Conservation (phyloP, 2,329 filamentous ascomycete genomes). For the Phyllosticta ampelicida region DNA sequence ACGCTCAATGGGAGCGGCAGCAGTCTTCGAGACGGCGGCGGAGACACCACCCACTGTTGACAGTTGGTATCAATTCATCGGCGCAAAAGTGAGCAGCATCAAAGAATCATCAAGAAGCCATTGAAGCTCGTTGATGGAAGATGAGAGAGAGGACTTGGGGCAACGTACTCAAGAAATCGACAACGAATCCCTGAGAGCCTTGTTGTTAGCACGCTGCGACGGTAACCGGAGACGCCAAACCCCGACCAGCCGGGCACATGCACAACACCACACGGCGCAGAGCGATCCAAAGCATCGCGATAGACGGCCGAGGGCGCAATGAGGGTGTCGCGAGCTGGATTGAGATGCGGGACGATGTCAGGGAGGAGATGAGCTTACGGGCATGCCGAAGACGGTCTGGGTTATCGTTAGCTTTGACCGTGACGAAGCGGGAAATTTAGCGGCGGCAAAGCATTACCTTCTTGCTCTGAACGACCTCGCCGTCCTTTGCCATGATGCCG, state of each 20-base stretch:
- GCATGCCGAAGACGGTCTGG: conserved; percentile 42
- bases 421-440: not conserved
- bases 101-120: conserved; percentile 12
- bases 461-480: conserved; percentile 39
- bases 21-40: conserved; percentile 99
- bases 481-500: conserved; percentile 32
- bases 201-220: conserved; percentile 13
- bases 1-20: conserved; percentile 99
- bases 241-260: conserved; percentile 16
- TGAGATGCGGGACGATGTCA: conserved; percentile 9
- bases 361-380: conserved; percentile 22
- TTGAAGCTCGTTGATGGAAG: conserved; percentile 15
- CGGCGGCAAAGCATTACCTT: conserved; percentile 21
- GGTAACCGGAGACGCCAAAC: conserved; percentile 15
- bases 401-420: conserved; percentile 3
- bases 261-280: conserved; percentile 10
- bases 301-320: not conserved
- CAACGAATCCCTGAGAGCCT: conserved; percentile 66
- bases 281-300: conserved; percentile 1
- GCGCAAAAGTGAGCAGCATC: not conserved
- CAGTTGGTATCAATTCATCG: conserved; percentile 30
- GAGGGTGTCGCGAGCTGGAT: not conserved
- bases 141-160: not conserved
- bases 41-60: conserved; percentile 96
- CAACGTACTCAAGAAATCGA: conserved; percentile 97